Conservation (phyloP, 441 rosid genomes). For the Capsella rubella region DNA sequence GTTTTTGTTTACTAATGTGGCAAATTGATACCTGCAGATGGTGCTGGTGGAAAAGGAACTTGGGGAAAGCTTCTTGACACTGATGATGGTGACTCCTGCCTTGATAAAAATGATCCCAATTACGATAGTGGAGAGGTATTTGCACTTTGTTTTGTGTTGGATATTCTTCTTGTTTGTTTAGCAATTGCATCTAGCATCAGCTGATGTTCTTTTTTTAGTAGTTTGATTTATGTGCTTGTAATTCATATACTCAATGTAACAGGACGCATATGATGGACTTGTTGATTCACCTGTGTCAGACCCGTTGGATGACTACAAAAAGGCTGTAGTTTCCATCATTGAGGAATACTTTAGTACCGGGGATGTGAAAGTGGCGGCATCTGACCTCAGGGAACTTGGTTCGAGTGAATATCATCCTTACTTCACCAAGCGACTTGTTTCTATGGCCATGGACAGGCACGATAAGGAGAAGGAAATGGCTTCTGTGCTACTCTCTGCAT, state of each 20-base stretch:
- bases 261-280: constrained; percentile 93
- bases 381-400: constrained; percentile 95
- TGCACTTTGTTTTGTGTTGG: constrained; percentile 20
- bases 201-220: neutral
- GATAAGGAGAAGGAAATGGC: constrained; percentile 99
- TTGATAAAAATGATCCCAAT: constrained; percentile 93
- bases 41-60: constrained; percentile 94
- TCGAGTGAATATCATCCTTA: constrained; percentile 90
- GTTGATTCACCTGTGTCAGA: constrained; percentile 87
- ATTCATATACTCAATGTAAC: constrained; percentile 30
- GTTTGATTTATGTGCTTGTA: constrained; percentile 23
- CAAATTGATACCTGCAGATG: constrained; percentile 57
- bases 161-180: neutral
- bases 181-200: constrained; percentile 10
- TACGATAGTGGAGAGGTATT: constrained; percentile 97
- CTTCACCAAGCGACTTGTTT: constrained; percentile 90
- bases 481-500: constrained; percentile 86
- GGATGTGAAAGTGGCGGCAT: constrained; percentile 88
- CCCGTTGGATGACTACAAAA: constrained; percentile 96
- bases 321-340: constrained; percentile 78
- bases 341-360: constrained; percentile 95
- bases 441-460: constrained; percentile 98
- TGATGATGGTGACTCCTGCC: constrained; percentile 58
- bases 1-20: constrained; percentile 11
- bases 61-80: constrained; percentile 97